A percentile compares a stretch with the other conserved stretches of the same genome.
phyloP scores from a whole-genome alignment of 495 filamentous ascomycete species.

The Aspergillus bridgeri region DNA sequence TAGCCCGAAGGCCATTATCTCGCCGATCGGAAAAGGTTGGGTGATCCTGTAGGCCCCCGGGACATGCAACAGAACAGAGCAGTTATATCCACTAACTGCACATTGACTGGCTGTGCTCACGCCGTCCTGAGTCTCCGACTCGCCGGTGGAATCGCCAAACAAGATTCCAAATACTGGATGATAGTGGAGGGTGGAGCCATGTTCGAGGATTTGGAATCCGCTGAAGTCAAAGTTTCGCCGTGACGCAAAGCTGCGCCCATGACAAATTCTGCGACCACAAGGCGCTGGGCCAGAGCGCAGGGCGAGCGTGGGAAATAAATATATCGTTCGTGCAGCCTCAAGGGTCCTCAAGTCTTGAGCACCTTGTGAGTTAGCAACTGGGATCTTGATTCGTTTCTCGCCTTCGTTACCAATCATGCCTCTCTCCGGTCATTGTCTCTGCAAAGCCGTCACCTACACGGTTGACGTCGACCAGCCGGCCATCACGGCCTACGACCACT shows the following conservation, averaged over 20 bases:
- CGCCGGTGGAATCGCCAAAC: no score
- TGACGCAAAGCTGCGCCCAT: not conserved
- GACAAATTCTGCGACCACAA: not conserved
- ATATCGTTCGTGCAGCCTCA: conserved; percentile 15
- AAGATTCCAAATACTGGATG: not conserved
- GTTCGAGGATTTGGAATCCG: not conserved
- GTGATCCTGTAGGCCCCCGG: not conserved
- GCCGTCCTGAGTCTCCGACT: no score
- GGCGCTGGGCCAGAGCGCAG: not conserved
- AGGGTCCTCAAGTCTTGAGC: conserved; percentile 31
- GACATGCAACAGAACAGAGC: not conserved
- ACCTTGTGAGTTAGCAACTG: conserved; percentile 30
- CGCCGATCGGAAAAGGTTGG: not conserved
- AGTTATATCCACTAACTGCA: not conserved
- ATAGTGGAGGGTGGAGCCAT: not conserved
- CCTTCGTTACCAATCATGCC: conserved; percentile 45
- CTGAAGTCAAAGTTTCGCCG: not conserved
- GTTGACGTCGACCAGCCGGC: conserved; percentile 52
- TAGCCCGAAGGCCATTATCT: not conserved
- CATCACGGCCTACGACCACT: conserved; percentile 64
- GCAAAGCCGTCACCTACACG: conserved; percentile 64
- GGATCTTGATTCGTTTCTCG: not conserved
- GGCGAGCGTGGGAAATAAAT: conserved; percentile 25
- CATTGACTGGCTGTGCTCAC: not conserved
- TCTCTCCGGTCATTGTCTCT: conserved; percentile 68